Base-by-base conservation (phyloP, 768 basidiomycete genomes). In the Suillus ampliporus region DNA sequence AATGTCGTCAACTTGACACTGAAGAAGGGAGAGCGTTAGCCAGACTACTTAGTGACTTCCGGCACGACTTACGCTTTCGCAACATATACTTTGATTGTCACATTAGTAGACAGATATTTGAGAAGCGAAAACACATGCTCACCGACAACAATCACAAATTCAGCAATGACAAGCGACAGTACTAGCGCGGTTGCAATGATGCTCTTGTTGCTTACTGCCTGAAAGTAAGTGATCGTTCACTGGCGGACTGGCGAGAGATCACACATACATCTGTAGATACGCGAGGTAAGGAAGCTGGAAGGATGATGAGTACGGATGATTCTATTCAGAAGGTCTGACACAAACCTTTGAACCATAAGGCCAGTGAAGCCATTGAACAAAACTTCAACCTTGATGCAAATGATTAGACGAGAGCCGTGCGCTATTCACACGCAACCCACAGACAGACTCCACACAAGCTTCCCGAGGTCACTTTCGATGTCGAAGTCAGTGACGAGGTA, bases 321-420 rank as follows among this genome's bases (percentile, higher is more conserved):
- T 34, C 14, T 15, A 15, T 53, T 35, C n/a, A 21, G 3, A 37
- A n/a, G 5, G 11, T 21, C 19, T n/a, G n/a, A 21, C 34, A 23
- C 52, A 11, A 15, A 53, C 52, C 52, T 76, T 74, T 85, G 84
- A 4, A 84, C 84, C 26, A 84, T 72, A n/a, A 76, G 74, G 5
- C 77, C 83, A 17, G 82, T 84, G 26, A 84, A 69, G 26, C 81
- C 83, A 66, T 82, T 83, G 70, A 83, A 82, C 31, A 83, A 67
- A 28, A 83, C 80, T 64, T 82, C 80, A 31, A 80, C 76, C 80
- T 81, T 50, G 13, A 35, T 4, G 14, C 8, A 23, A 21, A 21
- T 53, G n/a, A 37, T 52, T 11, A 37, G 34, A 15, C 14, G 14
- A 53, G 14, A 37, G 31, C 14, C n/a, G 28, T n/a, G 31, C 31